phyloP scores from a whole-genome alignment of 768 basidiomycete species.

The Mycena chlorophos region DNA sequence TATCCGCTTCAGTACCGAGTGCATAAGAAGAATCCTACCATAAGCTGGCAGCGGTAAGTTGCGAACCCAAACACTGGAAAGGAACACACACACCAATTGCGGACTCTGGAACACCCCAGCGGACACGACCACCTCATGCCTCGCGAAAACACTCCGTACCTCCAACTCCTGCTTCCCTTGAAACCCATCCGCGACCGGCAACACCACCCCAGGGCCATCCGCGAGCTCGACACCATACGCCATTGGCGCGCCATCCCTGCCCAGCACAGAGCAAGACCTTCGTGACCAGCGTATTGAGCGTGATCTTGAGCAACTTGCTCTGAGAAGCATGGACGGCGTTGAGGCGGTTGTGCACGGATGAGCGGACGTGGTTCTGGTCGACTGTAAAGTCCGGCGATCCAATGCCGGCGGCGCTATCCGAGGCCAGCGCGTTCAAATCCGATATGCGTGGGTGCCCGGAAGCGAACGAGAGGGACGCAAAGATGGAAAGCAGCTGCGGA shows the following conservation, averaged over 20 bases:
- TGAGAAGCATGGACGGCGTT: slow-evolving; percentile 6
- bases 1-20: neutral
- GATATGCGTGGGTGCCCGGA: slow-evolving; percentile 6
- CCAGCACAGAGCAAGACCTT: slow-evolving; percentile 19
- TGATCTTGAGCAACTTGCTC: slow-evolving; percentile 12
- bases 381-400: slow-evolving; percentile 26
- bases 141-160: slow-evolving; percentile 18
- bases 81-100: slow-evolving; percentile 16
- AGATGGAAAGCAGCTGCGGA: slow-evolving; percentile 18
- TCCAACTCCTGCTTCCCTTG: slow-evolving; percentile 16
- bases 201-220: slow-evolving; percentile 19
- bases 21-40: slow-evolving; percentile 3
- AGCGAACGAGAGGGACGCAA: neutral
- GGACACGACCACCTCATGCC: slow-evolving; percentile 24
- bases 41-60: slow-evolving; percentile 10
- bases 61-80: neutral
- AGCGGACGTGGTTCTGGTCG: slow-evolving; percentile 26
- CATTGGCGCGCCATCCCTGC: slow-evolving; percentile 12
- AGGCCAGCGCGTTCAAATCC: slow-evolving; percentile 19
- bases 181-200: slow-evolving; percentile 23
- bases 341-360: slow-evolving; percentile 18
- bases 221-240: slow-evolving; percentile 25
- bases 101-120: slow-evolving; percentile 27
- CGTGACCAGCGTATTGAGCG: slow-evolving; percentile 17
- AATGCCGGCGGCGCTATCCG: slow-evolving; percentile 17